Conservation (phyloP, 73 alveolate genomes). For the Stentor coeruleus region DNA sequence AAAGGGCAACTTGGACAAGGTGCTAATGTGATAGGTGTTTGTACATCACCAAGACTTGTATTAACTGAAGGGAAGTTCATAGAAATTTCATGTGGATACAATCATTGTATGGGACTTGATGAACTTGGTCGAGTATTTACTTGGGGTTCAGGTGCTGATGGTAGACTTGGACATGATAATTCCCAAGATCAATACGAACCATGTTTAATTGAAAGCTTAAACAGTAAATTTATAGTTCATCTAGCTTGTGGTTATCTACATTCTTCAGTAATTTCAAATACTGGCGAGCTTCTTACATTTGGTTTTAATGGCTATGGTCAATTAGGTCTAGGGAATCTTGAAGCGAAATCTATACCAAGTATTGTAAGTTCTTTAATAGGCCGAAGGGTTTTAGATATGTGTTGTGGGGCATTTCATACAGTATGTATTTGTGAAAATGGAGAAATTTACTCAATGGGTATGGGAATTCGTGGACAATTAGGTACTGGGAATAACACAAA, state of each 20-base stretch:
- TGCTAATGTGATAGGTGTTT: background rate
- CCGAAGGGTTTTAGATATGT: background rate
- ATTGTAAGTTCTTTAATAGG: background rate
- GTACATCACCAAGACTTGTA: background rate
- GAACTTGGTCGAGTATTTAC: constrained; percentile 72
- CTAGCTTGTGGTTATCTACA: constrained; percentile 61
- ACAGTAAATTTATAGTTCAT: constrained; percentile 45
- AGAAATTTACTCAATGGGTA: constrained; percentile 11
- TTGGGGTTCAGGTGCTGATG: constrained; percentile 91
- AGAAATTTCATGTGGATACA: constrained; percentile 10
- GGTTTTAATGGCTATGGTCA: constrained; percentile 82
- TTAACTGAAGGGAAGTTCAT: background rate
- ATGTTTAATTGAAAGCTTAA: constrained; percentile 42
- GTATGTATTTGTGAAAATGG: background rate
- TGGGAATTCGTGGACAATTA: constrained; percentile 41
- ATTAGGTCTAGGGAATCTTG: constrained; percentile 6
- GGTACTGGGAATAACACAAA: constrained; percentile 65
- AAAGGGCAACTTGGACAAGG: background rate
- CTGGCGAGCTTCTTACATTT: constrained; percentile 69
- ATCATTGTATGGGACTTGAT: constrained; percentile 3
- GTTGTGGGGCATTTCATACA: constrained; percentile 22
- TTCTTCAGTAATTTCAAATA: constrained; percentile 51
- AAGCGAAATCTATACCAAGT: background rate
- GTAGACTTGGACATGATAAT: constrained; percentile 87
- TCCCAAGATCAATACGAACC: constrained; percentile 66